Base-by-base conservation (phyloP, 208 protist species). In the Histomonas meleagridis region DNA sequence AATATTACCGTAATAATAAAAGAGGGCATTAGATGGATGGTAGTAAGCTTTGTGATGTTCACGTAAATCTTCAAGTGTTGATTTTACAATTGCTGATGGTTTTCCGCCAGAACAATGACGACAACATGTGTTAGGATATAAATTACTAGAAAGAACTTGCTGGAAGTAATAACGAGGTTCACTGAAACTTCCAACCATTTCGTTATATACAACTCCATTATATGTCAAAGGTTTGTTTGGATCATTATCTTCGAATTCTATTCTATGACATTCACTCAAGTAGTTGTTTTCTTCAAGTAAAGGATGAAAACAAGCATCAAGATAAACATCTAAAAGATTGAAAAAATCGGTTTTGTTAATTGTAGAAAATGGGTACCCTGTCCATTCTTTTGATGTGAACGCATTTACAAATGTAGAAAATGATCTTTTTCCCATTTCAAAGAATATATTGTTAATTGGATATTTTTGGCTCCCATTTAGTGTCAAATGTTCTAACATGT, bases 401-500 rank as follows among this genome's bases (percentile, higher is more conserved):
- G 94, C 93, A 91, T 94, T 95, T 28, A 94, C 43, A 62, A 94
- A 95, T 16, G 92, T 94, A 38, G 94, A 43, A 14, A 95, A 60
- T 35, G 94, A 95, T 10, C 92, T 69, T 62, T 94, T 92, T 18
- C 92, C 90, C 28, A 94, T 46, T 49, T 94, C 78, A 43, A 38
- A 57, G 90, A 95, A 95, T 21, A 93, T 91, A 35, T 94, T 92
- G 49, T 92, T 90, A 0, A 90, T 40, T 40, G 93, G 94, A 90
- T 92, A 95, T 23, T 92, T 92, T 38, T 93, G 21, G 5, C 90
- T 93, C 0, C 94, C 93, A 92, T 91, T 92, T 26, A 94, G 70
- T 7, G 93, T 93, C 28, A 92, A 92, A 91, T 95, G 94, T 90
- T 95, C 93, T 12, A 93, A 70, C 49, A 95, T 94, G 70, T 95